These are phyloP conservation scores for Dipodascopsis uninucleata DNA, from an alignment of 805 yeast genomes.

Conservation along the genomic window DNA sequence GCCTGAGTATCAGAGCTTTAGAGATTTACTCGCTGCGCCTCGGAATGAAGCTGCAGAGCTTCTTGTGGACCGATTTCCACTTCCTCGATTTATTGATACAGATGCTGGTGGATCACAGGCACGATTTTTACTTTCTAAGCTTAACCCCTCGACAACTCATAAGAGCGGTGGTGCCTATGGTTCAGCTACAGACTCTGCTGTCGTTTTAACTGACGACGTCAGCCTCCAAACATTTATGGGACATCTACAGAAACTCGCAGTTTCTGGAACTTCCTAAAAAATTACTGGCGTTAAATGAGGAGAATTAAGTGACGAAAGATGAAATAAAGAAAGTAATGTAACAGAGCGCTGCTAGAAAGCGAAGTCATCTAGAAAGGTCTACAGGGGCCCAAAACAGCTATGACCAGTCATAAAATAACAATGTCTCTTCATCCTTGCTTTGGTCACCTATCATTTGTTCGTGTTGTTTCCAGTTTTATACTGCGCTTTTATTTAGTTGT, in stretches of 20 bases:
- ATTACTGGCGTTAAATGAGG: background rate
- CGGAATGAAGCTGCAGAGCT: slow-evolving; percentile 88
- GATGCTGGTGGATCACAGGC: slow-evolving; percentile 99
- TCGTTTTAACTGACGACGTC: slow-evolving; percentile 95
- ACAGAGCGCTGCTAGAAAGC: too few relatives aligned
- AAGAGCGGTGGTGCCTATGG: slow-evolving; percentile 47
- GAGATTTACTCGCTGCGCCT: slow-evolving; percentile 81
- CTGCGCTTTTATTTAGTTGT: too few relatives aligned
- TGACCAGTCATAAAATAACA: too few relatives aligned
- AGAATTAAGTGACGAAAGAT: too few relatives aligned
- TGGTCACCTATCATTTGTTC: too few relatives aligned
- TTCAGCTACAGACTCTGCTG: slow-evolving; percentile 58
- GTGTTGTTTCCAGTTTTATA: too few relatives aligned
- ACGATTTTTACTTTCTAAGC: slow-evolving; percentile 87
- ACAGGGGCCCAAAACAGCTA: too few relatives aligned
- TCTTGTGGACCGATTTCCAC: slow-evolving; percentile 89
- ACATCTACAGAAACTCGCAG: slow-evolving; percentile 89
- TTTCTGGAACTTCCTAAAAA: slow-evolving; percentile 37
- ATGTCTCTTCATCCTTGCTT: too few relatives aligned
- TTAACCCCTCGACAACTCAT: slow-evolving; percentile 88
- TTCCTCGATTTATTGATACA: slow-evolving; percentile 94
- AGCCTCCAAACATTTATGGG: slow-evolving; percentile 91
- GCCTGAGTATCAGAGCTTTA: slow-evolving; percentile 84
- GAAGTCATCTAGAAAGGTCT: too few relatives aligned
- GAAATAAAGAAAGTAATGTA: too few relatives aligned